phyloP scores from a whole-genome alignment of 352 stramenopile species.

The Elongisporangium prolatum region DNA sequence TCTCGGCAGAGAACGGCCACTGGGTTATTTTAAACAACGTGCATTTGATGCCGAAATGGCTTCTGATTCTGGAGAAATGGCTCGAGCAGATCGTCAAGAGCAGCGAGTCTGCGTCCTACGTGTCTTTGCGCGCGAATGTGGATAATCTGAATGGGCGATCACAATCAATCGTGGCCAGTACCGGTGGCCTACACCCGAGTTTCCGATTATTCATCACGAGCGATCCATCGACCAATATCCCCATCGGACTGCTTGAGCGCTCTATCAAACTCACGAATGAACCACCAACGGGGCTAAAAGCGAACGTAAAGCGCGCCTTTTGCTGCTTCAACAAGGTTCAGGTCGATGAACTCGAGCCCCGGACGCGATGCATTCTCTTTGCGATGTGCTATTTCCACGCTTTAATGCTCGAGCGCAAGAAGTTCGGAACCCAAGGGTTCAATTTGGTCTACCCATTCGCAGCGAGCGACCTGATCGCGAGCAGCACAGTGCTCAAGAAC shows the following conservation, averaged over 20 bases:
- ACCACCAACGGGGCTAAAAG: conserved; percentile 79
- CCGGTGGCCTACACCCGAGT: conserved; percentile 51
- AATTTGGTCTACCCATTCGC: conserved; percentile 91
- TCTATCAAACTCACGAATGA: conserved; percentile 90
- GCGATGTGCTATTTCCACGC: conserved; percentile 92
- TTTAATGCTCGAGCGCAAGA: conserved; percentile 90
- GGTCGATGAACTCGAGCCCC: conserved; percentile 80
- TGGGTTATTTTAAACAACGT: conserved; percentile 96
- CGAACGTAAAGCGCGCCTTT: conserved; percentile 86
- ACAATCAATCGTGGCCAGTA: conserved; percentile 14
- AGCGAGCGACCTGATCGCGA: conserved; percentile 78
- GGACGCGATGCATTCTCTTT: conserved; percentile 87
- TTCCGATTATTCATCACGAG: conserved; percentile 89
- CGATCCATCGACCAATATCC: conserved; percentile 81
- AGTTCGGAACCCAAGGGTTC: conserved; percentile 88
- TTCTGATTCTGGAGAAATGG: conserved; percentile 91
- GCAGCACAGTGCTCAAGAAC: conserved; percentile 81
- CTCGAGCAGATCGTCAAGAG: conserved; percentile 78
- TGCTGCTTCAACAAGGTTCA: conserved; percentile 66
- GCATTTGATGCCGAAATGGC: conserved; percentile 93
- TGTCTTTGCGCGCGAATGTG: conserved; percentile 12
- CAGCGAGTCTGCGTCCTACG: conserved; percentile 47
- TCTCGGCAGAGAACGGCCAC: conserved; percentile 88
- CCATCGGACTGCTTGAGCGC: conserved; percentile 85
- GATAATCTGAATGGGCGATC: conserved; percentile 9